Evolutionary conservation across 306 rosid genomes (phyloP).

Genomic region (Cucurbita argyrosperma): DNA sequence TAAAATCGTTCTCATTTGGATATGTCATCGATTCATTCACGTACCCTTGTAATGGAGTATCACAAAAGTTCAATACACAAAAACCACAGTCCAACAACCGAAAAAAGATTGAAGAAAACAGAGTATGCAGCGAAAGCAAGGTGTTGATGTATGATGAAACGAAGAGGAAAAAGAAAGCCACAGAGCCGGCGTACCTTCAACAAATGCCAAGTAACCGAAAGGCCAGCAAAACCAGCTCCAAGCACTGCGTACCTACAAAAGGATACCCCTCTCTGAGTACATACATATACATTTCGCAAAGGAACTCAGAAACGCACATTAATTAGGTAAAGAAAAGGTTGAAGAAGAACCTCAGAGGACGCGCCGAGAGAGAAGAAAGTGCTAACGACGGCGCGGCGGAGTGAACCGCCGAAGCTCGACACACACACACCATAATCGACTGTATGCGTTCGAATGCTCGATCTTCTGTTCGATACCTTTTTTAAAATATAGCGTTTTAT

Average conservation of each 20-base stretch:
- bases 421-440: neutral
- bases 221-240: constrained; percentile 97
- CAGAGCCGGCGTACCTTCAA: constrained; percentile 22
- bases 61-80: too few species aligned
- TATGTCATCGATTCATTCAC: too few species aligned
- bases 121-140: neutral
- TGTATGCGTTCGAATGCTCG: too few species aligned
- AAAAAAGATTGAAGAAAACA: neutral
- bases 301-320: neutral
- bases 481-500: too few species aligned
- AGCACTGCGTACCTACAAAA: constrained; percentile 57
- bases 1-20: too few species aligned
- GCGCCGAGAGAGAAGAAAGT: constrained; percentile 24
- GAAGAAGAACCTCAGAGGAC: constrained; percentile 35
- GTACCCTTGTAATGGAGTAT: too few species aligned
- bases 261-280: neutral
- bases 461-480: too few species aligned
- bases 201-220: constrained; percentile 75
- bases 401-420: neutral
- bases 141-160: neutral
- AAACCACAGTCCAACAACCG: too few species aligned
- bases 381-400: constrained; percentile 4
- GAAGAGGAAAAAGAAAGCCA: neutral
- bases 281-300: neutral
- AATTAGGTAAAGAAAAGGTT: neutral